Base-by-base conservation (phyloP, 2,329 filamentous ascomycete species). In the Dryadomyces quercus-mongolicae region DNA sequence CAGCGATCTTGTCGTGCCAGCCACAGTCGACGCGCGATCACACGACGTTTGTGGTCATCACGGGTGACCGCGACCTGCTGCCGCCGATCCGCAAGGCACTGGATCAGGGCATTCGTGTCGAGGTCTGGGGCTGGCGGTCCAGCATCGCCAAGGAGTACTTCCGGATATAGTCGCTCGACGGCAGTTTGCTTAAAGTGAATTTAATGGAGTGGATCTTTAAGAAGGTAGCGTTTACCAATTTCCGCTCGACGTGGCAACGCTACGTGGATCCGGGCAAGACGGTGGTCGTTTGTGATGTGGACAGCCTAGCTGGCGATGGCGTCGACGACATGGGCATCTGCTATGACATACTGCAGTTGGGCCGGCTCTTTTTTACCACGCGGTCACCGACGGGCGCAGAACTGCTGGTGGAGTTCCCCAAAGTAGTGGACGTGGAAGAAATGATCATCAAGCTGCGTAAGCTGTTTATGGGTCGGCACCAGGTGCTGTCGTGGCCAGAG, bases 121-220 rank as follows among this genome's bases (percentile, higher is more conserved):
- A 65, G 57, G 57, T 64, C 10, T 65, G 63, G 63, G 60, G 56
- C 9, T 64, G 61, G 62, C 49, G 57, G 46, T 57, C 58, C 12
- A 55, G 56, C 34, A 58, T 63, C 15, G 57, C 62, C 8, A 57
- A 54, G 5, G 60, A 59, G 34, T 62, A 59, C 54, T 45, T 58
- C 15, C 50, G 51, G 21, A 51, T 57, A 44, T 13, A 54, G 20
- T 5, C 16, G 12, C 42, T 40, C 21, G 22, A 36, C 25, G 21
- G 54, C 25, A 18, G 16, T 13, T n/a, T n/a, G n/a, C 49, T 57
- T 1, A 51, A 50, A 13, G 54, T 60, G 10, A n/a, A 57, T 7
- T 51, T 49, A 6, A 10, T 60, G 18, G 54, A 60, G 36, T 40
- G 34, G 9, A 53, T 59, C 6, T 59, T 58, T n/a, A 6, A 38